Percentiles rank a stretch among this genome's conserved stretches.
Evolutionary conservation across 306 rosid species (phyloP).

Genomic region (Vicia sativa): DNA sequence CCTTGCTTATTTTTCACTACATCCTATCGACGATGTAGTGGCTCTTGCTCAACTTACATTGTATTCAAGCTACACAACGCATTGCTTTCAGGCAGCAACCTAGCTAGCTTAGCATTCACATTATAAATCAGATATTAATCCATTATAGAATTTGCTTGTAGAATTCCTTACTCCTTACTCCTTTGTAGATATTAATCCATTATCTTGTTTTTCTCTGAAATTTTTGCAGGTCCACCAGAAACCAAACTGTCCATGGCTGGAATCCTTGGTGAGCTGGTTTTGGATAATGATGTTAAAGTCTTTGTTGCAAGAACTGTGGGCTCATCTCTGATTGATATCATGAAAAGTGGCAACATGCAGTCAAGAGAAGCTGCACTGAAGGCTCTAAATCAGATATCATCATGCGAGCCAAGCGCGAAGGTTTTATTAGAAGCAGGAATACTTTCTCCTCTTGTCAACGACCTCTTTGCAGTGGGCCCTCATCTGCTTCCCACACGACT

Average conservation of each 20-base stretch:
- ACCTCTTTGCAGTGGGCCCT: constrained; percentile 87
- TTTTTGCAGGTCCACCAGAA: constrained; percentile 87
- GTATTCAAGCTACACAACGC: too few relatives aligned
- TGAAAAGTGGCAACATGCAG: constrained; percentile 76
- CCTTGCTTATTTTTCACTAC: too few relatives aligned
- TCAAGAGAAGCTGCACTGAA: constrained; percentile 92
- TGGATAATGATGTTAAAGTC: constrained; percentile 84
- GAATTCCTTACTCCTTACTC: constrained; percentile 19
- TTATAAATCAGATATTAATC: too few relatives aligned
- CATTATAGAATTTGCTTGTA: constrained; percentile 21
- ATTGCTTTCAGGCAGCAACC: too few relatives aligned
- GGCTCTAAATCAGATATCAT: constrained; percentile 92
- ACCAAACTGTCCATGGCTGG: constrained; percentile 85
- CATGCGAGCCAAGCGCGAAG: constrained; percentile 86
- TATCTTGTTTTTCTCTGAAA: constrained; percentile 39
- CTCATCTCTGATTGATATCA: constrained; percentile 75
- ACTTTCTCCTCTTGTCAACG: constrained; percentile 91
- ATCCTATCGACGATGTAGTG: too few relatives aligned
- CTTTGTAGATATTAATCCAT: constrained; percentile 12
- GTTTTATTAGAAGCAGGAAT: constrained; percentile 91
- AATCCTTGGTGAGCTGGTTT: constrained; percentile 86
- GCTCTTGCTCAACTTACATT: too few relatives aligned
- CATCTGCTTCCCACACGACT: constrained; percentile 81
- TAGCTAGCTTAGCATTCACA: too few relatives aligned
- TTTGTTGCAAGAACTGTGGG: constrained; percentile 82